Evolutionary conservation across 192 early-diverging fungal species (phyloP).

Genomic region (Coemansia biformis): DNA sequence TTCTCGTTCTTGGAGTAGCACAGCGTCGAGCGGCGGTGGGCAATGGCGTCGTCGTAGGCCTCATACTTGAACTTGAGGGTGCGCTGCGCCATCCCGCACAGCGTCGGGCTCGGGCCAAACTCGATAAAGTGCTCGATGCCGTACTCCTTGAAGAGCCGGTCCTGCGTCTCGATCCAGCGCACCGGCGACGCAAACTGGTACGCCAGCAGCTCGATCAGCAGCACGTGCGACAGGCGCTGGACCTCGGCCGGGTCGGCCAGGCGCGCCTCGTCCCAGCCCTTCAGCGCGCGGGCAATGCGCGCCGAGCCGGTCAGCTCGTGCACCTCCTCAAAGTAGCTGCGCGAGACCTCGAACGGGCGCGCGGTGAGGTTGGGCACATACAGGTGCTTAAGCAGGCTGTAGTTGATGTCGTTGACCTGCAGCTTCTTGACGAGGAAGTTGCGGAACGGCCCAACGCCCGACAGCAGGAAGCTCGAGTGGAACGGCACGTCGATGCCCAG

Average conservation of each 20-base stretch:
- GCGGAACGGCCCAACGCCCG: conserved; percentile 91
- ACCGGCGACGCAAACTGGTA: conserved; percentile 93
- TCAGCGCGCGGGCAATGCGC: conserved; percentile 71
- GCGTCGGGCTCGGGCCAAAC: conserved; percentile 83
- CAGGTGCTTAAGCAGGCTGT: conserved; percentile 70
- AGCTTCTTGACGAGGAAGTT: conserved; percentile 73
- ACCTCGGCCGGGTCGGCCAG: conserved; percentile 68
- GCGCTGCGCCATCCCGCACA: conserved; percentile 88
- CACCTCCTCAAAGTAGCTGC: conserved; percentile 71
- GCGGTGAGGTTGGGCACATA: conserved; percentile 98
- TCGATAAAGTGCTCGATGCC: conserved; percentile 87
- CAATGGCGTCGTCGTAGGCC: conserved; percentile 90
- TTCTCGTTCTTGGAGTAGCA: conserved; percentile 84
- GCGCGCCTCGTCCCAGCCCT: conserved; percentile 66
- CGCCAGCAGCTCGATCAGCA: conserved; percentile 84
- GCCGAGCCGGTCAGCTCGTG: conserved; percentile 68
- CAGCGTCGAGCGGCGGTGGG: conserved; percentile 80
- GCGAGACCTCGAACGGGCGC: conserved; percentile 69
- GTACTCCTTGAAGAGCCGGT: conserved; percentile 73
- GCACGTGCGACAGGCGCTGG: conserved; percentile 78
- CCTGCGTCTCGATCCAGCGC: conserved; percentile 93
- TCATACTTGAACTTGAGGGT: conserved; percentile 97
- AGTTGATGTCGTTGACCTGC: conserved; percentile 75
- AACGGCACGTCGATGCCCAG: conserved; percentile 94
- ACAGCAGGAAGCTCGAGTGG: conserved; percentile 89